These are phyloP conservation scores for Paralagenidium karlingii DNA, from an alignment of 352 stramenopile genomes.

Conservation along the genomic window DNA sequence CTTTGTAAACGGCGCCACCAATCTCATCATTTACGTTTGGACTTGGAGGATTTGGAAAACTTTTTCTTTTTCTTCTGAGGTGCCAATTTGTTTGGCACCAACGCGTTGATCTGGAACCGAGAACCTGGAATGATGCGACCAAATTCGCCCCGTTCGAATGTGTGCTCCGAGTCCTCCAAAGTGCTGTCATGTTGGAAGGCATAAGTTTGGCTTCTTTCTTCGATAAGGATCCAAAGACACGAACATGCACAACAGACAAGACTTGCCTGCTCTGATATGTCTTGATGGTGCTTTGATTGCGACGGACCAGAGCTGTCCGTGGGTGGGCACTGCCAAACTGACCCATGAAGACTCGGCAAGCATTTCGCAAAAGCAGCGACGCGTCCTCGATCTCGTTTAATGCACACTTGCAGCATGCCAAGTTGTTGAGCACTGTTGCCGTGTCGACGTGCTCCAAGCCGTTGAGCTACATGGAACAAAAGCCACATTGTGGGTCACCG, in stretches of 20 bases:
- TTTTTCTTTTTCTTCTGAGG: slow-evolving; percentile 4
- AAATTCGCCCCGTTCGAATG: slow-evolving; percentile 38
- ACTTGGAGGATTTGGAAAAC: slow-evolving; percentile 8
- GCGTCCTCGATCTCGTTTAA: slow-evolving; percentile 26
- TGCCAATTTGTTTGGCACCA: slow-evolving; percentile 18
- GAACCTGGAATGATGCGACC: slow-evolving; percentile 45
- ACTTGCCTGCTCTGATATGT: slow-evolving; percentile 25
- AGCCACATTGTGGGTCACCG: too few relatives aligned
- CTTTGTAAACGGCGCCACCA: neutral
- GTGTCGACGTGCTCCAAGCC: slow-evolving; percentile 35
- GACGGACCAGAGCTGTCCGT: slow-evolving; percentile 22
- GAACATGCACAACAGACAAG: too few relatives aligned
- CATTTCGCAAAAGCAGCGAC: slow-evolving; percentile 41
- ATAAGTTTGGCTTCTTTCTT: too few relatives aligned
- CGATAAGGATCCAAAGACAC: too few relatives aligned
- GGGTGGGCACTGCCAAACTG: slow-evolving; percentile 26
- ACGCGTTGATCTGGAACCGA: slow-evolving; percentile 49
- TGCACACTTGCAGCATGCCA: slow-evolving; percentile 42
- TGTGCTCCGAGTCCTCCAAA: slow-evolving; percentile 20
- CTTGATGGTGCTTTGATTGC: slow-evolving; percentile 33
- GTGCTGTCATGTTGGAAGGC: too few relatives aligned
- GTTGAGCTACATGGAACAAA: too few relatives aligned
- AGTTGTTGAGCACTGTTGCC: slow-evolving; percentile 61
- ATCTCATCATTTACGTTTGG: neutral
- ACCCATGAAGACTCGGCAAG: slow-evolving; percentile 27